These are phyloP conservation scores for Camelina hispida DNA, from an alignment of 345 rosid genomes.

Conservation along the genomic window DNA sequence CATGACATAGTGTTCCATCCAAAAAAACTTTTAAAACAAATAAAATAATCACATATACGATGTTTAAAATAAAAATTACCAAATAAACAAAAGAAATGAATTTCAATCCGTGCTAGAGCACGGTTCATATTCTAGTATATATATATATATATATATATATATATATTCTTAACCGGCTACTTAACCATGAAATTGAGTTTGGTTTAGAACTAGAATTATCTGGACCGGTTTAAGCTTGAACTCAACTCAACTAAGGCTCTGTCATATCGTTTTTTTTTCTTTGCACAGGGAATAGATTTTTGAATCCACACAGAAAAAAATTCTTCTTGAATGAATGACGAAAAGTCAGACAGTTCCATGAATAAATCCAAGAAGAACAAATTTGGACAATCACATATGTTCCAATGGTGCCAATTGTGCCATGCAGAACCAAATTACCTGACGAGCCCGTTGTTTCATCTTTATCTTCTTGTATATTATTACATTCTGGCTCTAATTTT, in stretches of 20 bases:
- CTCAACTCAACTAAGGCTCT: background rate
- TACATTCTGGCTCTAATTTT: background rate
- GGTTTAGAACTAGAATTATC: background rate
- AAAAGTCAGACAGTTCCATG: conserved; percentile 18
- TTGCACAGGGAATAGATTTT: conserved; percentile 5
- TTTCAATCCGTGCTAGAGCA: too few species aligned
- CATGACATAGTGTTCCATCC: too few species aligned
- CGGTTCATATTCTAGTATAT: too few species aligned
- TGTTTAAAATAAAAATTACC: too few species aligned
- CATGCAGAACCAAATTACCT: conserved; percentile 13
- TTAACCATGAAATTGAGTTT: background rate
- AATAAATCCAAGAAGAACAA: conserved; percentile 32
- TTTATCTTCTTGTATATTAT: conserved; percentile 35
- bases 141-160: too few species aligned
- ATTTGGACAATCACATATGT: conserved; percentile 30
- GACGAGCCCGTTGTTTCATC: background rate
- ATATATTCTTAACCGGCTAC: background rate
- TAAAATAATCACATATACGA: too few species aligned
- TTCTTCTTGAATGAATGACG: conserved; percentile 17
- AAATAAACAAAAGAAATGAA: too few species aligned
- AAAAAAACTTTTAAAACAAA: too few species aligned
- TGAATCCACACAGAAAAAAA: conserved; percentile 12
- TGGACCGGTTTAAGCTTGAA: background rate
- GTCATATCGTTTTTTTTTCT: background rate
- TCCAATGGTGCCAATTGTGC: background rate